Percentiles rank a stretch among this genome's conserved stretches.
Conservation (phyloP, 2,329 filamentous ascomycete species). For the Colletotrichum spinosum region DNA sequence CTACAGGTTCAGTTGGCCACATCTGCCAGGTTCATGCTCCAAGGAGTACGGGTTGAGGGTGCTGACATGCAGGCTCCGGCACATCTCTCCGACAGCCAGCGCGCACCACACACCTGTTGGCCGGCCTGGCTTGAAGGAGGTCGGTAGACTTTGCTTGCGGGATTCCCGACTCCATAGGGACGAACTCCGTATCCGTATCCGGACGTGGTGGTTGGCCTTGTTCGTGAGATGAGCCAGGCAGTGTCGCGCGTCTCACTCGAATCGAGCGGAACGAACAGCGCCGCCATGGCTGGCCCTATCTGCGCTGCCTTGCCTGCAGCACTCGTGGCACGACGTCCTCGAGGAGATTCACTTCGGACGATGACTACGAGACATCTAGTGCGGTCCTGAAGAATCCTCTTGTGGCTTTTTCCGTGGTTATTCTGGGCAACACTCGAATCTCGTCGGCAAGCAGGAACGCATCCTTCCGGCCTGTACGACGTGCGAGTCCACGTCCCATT, state of each 20-base stretch:
- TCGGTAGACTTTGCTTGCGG: constrained; percentile 14
- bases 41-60: not conserved
- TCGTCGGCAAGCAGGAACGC: not conserved
- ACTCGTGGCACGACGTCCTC: too few relatives aligned
- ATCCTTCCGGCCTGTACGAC: not conserved
- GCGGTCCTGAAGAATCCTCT: not conserved
- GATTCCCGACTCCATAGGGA: constrained; percentile 17
- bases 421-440: not conserved
- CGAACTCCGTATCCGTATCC: constrained; percentile 37
- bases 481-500: constrained; percentile 9
- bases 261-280: too few relatives aligned
- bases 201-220: not conserved
- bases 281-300: too few relatives aligned
- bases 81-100: too few relatives aligned
- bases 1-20: not conserved
- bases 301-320: too few relatives aligned
- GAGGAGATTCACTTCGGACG: constrained; percentile 1
- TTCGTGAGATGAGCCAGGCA: constrained; percentile 2
- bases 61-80: too few relatives aligned
- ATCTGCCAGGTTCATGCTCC: not conserved
- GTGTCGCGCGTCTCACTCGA: too few relatives aligned
- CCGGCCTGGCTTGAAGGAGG: not conserved
- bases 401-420: too few relatives aligned
- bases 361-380: not conserved
- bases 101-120: too few relatives aligned